Evolutionary conservation across 768 basidiomycete genomes (phyloP).

Genomic region (Pleurotus sapidus): DNA sequence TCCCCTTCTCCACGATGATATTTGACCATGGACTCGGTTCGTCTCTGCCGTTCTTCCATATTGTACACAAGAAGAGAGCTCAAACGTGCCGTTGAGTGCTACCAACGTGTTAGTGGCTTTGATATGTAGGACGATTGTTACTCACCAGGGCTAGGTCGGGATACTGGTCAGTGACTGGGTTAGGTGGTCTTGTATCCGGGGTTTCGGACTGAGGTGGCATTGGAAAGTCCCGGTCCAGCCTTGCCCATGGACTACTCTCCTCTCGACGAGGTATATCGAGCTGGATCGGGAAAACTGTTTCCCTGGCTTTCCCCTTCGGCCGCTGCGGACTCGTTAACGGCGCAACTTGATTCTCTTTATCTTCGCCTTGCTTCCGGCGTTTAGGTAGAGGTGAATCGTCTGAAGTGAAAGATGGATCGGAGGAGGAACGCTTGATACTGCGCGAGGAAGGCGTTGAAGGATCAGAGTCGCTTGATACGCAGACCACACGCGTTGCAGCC

Average conservation of each 20-base stretch:
- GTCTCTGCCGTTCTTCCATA: constrained; percentile 20
- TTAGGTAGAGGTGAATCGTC: constrained; percentile 15
- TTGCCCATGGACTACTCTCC: constrained; percentile 23
- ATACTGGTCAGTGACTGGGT: constrained; percentile 11
- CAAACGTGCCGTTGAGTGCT: constrained; percentile 29
- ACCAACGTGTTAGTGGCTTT: background rate
- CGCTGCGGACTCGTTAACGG: background rate
- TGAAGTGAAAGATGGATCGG: constrained; percentile 12
- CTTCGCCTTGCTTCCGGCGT: constrained; percentile 11
- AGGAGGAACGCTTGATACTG: constrained; percentile 13
- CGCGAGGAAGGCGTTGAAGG: constrained; percentile 4
- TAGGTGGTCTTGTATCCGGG: background rate
- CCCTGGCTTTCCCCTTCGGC: constrained; percentile 18
- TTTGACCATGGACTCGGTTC: constrained; percentile 21
- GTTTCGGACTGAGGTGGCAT: constrained; percentile 7
- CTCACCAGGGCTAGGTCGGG: constrained; percentile 26
- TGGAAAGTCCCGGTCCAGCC: constrained; percentile 23
- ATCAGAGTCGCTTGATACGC: constrained; percentile 1
- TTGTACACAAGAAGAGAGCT: constrained; percentile 25
- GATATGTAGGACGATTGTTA: background rate
- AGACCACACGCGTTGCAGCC: background rate
- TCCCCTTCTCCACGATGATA: constrained; percentile 18
- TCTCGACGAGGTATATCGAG: background rate
- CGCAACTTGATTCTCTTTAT: constrained; percentile 15
- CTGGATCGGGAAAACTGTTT: constrained; percentile 12